These are phyloP conservation scores for Diaporthe velutina DNA, from an alignment of 2,329 filamentous ascomycete genomes.

Conservation along the genomic window DNA sequence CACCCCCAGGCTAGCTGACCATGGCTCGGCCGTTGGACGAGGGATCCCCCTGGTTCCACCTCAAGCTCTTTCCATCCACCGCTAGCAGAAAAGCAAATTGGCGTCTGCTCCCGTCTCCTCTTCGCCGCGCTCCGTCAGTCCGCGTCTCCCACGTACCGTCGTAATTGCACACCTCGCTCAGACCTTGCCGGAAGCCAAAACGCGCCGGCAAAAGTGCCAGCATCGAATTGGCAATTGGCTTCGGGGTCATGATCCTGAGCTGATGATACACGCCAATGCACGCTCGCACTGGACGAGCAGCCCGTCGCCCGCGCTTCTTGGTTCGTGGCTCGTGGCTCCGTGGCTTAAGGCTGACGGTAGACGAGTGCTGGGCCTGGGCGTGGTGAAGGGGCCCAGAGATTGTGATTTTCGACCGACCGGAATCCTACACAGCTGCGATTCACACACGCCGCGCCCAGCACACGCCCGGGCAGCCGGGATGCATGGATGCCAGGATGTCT, in stretches of 20 bases:
- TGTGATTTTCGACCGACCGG: conserved; percentile 19
- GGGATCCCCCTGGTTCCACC: conserved; percentile 18
- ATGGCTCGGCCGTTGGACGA: conserved; percentile 31
- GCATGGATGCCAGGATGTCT: background rate
- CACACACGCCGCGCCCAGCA: conserved; percentile 7
- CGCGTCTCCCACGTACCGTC: background rate
- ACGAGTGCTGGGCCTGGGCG: background rate
- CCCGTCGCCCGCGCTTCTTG: background rate
- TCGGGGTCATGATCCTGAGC: conserved; percentile 1
- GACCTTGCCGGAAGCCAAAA: conserved; percentile 22
- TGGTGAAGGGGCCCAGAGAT: conserved; percentile 20
- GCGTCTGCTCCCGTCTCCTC: conserved; percentile 20
- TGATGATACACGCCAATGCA: conserved; percentile 24
- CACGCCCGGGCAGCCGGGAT: background rate
- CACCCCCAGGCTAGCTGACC: conserved; percentile 2
- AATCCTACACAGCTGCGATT: conserved; percentile 3
- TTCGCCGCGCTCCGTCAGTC: conserved; percentile 7
- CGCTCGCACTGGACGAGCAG: background rate
- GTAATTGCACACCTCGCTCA: conserved; percentile 22
- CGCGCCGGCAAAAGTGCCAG: conserved; percentile 6
- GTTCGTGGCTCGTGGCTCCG: background rate
- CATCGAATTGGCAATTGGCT: conserved; percentile 23
- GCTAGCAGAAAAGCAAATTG: conserved; percentile 29
- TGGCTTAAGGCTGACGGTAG: background rate
- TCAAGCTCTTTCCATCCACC: conserved; percentile 9